phyloP scores from a whole-genome alignment of 495 filamentous ascomycete species.

The Talaromyces trachyspermus region DNA sequence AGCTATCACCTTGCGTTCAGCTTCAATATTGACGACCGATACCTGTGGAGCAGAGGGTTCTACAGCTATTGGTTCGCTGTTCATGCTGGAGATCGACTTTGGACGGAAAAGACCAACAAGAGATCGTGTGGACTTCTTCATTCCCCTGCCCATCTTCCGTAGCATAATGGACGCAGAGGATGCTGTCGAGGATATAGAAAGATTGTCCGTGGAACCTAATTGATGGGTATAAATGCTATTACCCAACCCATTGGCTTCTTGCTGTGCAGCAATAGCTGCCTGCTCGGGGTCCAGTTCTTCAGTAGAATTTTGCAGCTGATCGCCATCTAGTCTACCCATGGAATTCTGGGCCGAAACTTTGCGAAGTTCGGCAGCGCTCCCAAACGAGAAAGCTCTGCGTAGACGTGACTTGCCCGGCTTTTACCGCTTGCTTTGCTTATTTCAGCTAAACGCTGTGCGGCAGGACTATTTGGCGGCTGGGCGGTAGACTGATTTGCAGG shows the following conservation, averaged over 20 bases:
- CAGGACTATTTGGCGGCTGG: conserved; percentile 48
- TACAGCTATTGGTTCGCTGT: conserved; percentile 53
- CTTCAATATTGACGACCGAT: conserved; percentile 93
- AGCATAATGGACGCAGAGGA: conserved; percentile 99
- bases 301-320: conserved; percentile 62
- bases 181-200: conserved; percentile 95
- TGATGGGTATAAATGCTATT: conserved; percentile 84
- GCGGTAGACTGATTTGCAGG: conserved; percentile 15
- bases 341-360: conserved; percentile 65
- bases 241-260: conserved; percentile 86
- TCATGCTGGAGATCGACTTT: conserved; percentile 78
- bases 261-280: conserved; percentile 79
- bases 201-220: conserved; percentile 85
- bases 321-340: conserved; percentile 48
- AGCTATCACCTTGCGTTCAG: conserved; percentile 78
- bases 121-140: conserved; percentile 87
- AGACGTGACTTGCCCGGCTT: conserved; percentile 80
- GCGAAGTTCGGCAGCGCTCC: conserved; percentile 86
- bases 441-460: conserved; percentile 71
- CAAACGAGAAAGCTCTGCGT: conserved; percentile 92
- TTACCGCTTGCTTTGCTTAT: conserved; percentile 66
- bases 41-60: conserved; percentile 70
- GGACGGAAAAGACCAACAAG: conserved; percentile 93
- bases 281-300: conserved; percentile 78
- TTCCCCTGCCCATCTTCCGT: conserved; percentile 95